Conservation (phyloP, 495 filamentous ascomycete genomes). For the Pyronema domesticum region DNA sequence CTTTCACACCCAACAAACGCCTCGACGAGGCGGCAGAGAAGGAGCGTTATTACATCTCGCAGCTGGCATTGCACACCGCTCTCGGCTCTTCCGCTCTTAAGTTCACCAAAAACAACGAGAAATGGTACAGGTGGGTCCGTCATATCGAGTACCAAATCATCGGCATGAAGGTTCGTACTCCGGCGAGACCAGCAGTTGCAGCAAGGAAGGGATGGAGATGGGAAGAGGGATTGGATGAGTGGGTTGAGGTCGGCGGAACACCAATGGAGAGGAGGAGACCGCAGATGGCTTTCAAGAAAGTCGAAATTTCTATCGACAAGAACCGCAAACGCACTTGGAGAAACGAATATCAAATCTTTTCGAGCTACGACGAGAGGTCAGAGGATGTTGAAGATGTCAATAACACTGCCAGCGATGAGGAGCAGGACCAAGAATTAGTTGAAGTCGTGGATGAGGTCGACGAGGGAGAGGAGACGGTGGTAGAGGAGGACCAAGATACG, state of each 20-base stretch:
- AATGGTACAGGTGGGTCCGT: constrained; percentile 14
- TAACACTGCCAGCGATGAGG: not conserved
- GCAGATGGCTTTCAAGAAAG: not conserved
- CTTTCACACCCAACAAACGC: constrained; percentile 16
- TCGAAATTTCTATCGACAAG: not conserved
- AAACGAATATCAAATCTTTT: not conserved
- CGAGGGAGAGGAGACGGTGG: not conserved
- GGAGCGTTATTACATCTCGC: constrained; percentile 13
- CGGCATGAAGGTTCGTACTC: constrained; percentile 19
- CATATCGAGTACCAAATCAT: constrained; percentile 15
- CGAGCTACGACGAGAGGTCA: not conserved
- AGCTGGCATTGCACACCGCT: constrained; percentile 15
- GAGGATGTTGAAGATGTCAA: not conserved
- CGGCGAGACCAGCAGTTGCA: not conserved
- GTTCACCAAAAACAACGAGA: constrained; percentile 4
- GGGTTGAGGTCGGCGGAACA: constrained; percentile 20
- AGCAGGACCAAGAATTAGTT: not conserved
- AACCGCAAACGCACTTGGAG: not conserved
- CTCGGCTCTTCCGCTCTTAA: constrained; percentile 11
- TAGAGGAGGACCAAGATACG: not conserved
- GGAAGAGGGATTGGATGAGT: constrained; percentile 20
- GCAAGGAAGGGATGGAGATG: constrained; percentile 19
- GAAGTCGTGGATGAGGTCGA: not conserved
- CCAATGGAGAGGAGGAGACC: constrained; percentile 3
- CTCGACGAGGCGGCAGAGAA: constrained; percentile 6